Conservation (phyloP, 2,329 filamentous ascomycete genomes). For the Cladosporium colombiae region DNA sequence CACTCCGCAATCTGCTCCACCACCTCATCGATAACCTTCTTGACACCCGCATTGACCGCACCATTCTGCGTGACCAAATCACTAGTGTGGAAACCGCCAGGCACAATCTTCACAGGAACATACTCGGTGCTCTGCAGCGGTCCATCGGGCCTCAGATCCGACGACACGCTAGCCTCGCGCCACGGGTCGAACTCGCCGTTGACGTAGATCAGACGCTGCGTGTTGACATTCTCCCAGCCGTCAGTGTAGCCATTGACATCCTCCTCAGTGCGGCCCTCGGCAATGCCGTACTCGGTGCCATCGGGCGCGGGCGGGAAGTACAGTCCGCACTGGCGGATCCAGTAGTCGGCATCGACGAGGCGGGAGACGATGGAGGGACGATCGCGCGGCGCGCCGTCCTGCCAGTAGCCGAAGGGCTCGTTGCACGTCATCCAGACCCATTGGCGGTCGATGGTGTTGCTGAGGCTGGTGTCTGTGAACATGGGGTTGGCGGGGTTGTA, state of each 20-base stretch:
- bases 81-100: conserved; percentile 57
- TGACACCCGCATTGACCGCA: conserved; percentile 48
- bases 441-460: conserved; percentile 52
- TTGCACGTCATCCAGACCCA: conserved; percentile 66
- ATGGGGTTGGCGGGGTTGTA: conserved; percentile 53
- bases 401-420: conserved; percentile 62
- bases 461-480: conserved; percentile 52
- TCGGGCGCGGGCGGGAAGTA: conserved; percentile 55
- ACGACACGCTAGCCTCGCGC: conserved; percentile 56
- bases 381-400: conserved; percentile 53
- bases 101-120: conserved; percentile 56
- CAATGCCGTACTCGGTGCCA: conserved; percentile 52
- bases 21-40: conserved; percentile 53
- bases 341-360: conserved; percentile 54
- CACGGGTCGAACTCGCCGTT: conserved; percentile 64
- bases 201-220: conserved; percentile 57
- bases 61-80: conserved; percentile 54
- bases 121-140: conserved; percentile 50
- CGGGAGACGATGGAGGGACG: conserved; percentile 54
- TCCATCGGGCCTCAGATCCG: conserved; percentile 56
- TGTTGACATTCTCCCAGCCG: conserved; percentile 55
- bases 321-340: conserved; percentile 56
- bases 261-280: conserved; percentile 49
- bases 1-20: conserved; percentile 55
- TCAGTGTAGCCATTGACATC: conserved; percentile 56